A percentile compares a stretch with the other conserved stretches of the same genome.
Evolutionary conservation across 1,139 yeast species (phyloP).

Genomic region (Kodamaea sp.): DNA sequence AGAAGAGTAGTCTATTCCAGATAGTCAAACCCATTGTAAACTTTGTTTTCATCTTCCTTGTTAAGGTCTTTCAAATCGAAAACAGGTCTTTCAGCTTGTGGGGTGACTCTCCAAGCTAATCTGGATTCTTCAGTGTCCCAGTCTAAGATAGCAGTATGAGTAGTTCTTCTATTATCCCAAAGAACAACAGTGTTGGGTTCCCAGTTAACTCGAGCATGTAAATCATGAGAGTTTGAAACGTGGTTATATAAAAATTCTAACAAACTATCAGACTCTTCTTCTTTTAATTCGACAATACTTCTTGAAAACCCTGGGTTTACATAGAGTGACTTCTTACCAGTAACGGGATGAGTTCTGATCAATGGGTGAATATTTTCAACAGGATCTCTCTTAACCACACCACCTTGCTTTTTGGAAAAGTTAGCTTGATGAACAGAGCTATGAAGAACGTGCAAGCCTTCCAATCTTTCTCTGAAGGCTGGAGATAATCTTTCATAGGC

Average conservation of each 20-base stretch:
- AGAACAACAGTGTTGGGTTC: conserved; percentile 37
- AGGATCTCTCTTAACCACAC: conserved; percentile 24
- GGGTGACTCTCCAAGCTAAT: conserved; percentile 25
- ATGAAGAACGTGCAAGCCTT: conserved; percentile 27
- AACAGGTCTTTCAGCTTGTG: conserved; percentile 25
- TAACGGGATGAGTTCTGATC: conserved; percentile 27
- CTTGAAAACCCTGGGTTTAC: conserved; percentile 27
- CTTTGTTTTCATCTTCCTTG: conserved; percentile 11
- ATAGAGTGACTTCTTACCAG: conserved; percentile 22
- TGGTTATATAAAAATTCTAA: conserved; percentile 23
- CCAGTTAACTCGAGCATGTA: conserved; percentile 57
- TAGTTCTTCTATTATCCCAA: conserved; percentile 24
- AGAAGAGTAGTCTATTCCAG: neutral
- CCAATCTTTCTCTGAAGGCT: conserved; percentile 22
- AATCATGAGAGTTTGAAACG: conserved; percentile 39
- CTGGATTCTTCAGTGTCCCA: conserved; percentile 21
- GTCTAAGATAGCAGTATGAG: conserved; percentile 24
- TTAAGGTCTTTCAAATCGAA: conserved; percentile 20
- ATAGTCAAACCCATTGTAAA: conserved; percentile 9
- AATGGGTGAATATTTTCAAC: conserved; percentile 28
- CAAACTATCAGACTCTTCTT: conserved; percentile 25
- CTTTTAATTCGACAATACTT: conserved; percentile 25
- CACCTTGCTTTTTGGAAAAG: conserved; percentile 19
- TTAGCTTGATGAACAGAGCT: conserved; percentile 24
- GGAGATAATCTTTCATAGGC: conserved; percentile 30